Conservation (phyloP, 2,329 filamentous ascomycete species). For the Aspergillus sp. region DNA sequence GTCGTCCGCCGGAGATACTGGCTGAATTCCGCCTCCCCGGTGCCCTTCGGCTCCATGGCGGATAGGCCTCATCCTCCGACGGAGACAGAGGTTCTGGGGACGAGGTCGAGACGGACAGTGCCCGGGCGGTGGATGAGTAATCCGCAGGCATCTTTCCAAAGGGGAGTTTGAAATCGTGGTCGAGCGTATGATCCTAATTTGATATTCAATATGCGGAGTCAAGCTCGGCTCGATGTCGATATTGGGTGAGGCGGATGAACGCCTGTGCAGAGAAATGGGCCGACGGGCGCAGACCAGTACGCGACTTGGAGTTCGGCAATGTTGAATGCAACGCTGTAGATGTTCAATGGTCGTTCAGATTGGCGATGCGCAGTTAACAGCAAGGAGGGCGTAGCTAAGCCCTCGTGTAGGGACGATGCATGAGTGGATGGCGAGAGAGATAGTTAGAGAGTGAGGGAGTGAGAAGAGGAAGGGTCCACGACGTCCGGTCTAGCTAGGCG, state of each 20-base stretch:
- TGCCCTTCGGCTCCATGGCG: constrained; percentile 55
- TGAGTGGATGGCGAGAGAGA: constrained; percentile 1
- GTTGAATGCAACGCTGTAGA: neutral
- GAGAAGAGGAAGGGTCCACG: neutral
- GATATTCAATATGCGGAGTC: neutral
- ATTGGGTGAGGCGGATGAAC: constrained; percentile 6
- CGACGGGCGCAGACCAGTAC: neutral
- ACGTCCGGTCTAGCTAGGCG: neutral
- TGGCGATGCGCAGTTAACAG: neutral
- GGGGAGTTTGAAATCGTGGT: neutral
- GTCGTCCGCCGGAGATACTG: constrained; percentile 36
- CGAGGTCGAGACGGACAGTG: constrained; percentile 54
- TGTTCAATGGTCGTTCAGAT: neutral
- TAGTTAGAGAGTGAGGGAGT: too few species aligned
- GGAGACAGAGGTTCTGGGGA: constrained; percentile 51
- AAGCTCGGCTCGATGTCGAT: constrained; percentile 7
- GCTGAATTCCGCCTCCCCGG: constrained; percentile 45
- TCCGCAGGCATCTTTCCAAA: constrained; percentile 46
- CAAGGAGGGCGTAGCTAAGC: constrained; percentile 3
- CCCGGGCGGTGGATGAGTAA: constrained; percentile 55
- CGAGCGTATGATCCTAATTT: too few species aligned
- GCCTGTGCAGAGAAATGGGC: neutral
- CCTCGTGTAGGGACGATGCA: neutral
- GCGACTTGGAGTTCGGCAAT: neutral
- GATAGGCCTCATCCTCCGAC: constrained; percentile 45